A percentile compares a stretch with the other conserved stretches of the same genome.
Conservation (phyloP, 331 rosid genomes). For the Cucumis variabilis region DNA sequence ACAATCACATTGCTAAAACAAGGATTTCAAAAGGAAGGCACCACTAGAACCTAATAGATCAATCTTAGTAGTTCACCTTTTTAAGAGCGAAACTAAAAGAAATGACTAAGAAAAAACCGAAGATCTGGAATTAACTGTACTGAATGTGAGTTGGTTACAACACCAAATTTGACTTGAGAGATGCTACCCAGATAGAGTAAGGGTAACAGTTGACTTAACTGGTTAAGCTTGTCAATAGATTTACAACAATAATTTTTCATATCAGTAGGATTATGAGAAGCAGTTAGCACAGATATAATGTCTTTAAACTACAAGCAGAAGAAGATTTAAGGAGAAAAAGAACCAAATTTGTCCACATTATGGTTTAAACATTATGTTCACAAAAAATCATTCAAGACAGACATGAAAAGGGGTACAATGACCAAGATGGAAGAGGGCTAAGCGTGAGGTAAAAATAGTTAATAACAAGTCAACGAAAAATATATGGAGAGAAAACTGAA, state of each 20-base stretch:
- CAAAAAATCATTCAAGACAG: not conserved
- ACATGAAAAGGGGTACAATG: not conserved
- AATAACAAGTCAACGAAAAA: not conserved
- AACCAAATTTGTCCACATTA: not conserved
- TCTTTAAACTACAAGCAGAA: not conserved
- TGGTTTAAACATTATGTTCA: not conserved
- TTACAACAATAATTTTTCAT: not conserved
- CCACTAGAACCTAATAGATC: not conserved
- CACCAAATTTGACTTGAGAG: not conserved
- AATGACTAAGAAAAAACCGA: not conserved
- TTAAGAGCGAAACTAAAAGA: not conserved
- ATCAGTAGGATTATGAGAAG: not conserved
- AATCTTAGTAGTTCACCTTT: not conserved
- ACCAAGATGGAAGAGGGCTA: not conserved
- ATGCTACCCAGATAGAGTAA: constrained; percentile 11
- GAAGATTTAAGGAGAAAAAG: not conserved
- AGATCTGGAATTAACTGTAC: not conserved
- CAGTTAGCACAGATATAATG: not conserved
- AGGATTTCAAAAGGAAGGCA: not conserved
- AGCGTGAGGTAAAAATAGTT: not conserved
- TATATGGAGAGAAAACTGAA: not conserved
- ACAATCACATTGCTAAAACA: not conserved
- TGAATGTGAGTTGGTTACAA: constrained; percentile 1
- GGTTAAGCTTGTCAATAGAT: not conserved
- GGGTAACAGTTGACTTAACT: not conserved